Base-by-base conservation (phyloP, 2,329 filamentous ascomycete genomes). In the Clonostachys rosea region DNA sequence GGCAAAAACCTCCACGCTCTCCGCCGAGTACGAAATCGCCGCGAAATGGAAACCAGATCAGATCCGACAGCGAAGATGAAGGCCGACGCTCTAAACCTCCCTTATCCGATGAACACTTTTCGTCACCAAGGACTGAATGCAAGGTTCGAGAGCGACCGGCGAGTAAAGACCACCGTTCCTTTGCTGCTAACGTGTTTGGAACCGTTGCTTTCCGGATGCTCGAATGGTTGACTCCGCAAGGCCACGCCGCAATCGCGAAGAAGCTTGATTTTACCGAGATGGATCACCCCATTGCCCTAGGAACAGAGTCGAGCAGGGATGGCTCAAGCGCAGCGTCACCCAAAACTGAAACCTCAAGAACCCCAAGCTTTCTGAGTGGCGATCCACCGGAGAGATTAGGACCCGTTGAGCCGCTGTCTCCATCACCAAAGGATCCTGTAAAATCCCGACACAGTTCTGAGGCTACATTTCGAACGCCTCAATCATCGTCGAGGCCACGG, bases 141-240 rank as follows among this genome's bases (percentile, higher is more conserved):
- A 16, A 11, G 18, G 20, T 48, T 10, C 35, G 36, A 20, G 42
- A 45, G 24, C 36, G 24, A 18, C 47, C 72, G 2, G 58, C 67
- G 11, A 75, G 65, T 53, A 80, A 77, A 50, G 79, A 83, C 51
- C 74, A 83, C 53, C 70, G 79, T 6, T 83, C 79, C 0, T 81
- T 83, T 56, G 75, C 79, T 8, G 79, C 79, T 7, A 83, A 83
- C 52, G 67, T 85, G 8, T 86, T 87, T 55, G 81, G 76, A 7
- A 84, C 83, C 1, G 78, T 79, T 11, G 77, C 84, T 11, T 83
- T 86, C 61, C 85, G 83, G 56, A 86, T 86, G 81, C 57, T 87
- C 5, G 83, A 87, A 59, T 87, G 82, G 83, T 65, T 87, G n/a
- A 82, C 81, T 2, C 81, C 81, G 1, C 71, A 72, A 47, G 75